Evolutionary conservation across 257 asterid genomes (phyloP), one percentile per base, ranked within the genome.

Genomic region (Ballota nigra): DNA sequence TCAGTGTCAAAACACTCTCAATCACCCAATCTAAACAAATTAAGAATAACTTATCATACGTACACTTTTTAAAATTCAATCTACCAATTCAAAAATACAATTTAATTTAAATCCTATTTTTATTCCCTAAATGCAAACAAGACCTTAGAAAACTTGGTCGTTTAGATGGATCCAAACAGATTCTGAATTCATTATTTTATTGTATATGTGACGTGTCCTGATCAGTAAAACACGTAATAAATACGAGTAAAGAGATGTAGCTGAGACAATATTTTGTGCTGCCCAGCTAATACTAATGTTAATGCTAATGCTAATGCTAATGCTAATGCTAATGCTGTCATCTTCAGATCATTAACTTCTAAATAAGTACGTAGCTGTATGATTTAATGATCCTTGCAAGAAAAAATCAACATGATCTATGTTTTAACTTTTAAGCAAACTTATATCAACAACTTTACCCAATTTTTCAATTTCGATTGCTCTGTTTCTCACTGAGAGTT

Each of bases 321-420:
- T n/a, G n/a, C n/a, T n/a, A 64, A 63, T 34, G 31, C 31, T 19
- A 61, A 18, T 28, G 53, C 47, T 38, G 69, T 63, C 55, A 9
- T 36, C n/a, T 31, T 52, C 29, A 18, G 8, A 52, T 40, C 61
- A 49, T 15, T 8, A 43, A 40, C 16, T 0, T 29, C 65, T 59
- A 28, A 29, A 43, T 19, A 63, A 49, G 28, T 66, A 26, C 8
- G 0, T 47, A 47, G 67, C 28, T 70, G 66, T 71, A 43, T 19
- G 34, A 22, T 29, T 60, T 71, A 59, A 12, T 71, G 31, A 71
- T 41, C 34, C 68, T 45, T 71, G 76, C 62, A 60, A 71, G 52
- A 60, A 60, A 71, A 43, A 60, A 71, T 41, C 49, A 70, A 8
- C 65, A 13, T 57, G 1, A 36, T 12, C 8, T 45, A 66, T 47